phyloP scores from a whole-genome alignment of 305 asterid genomes.

The Fraxinus greggii region DNA sequence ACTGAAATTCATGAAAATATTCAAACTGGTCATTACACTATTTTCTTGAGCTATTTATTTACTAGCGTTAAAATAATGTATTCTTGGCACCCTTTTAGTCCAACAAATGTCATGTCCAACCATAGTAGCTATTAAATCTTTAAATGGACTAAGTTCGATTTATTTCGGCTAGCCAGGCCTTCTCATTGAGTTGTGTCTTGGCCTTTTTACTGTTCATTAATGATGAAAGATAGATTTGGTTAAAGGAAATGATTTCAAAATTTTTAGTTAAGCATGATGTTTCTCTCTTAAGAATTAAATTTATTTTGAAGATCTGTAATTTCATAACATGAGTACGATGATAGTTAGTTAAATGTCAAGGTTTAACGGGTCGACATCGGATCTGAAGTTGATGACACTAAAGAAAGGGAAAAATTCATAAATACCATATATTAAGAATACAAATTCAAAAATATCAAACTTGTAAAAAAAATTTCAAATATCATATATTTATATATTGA shows the following conservation, averaged over 20 bases:
- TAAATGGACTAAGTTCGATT: background rate
- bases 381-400: background rate
- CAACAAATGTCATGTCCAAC: background rate
- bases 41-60: background rate
- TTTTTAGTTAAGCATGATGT: background rate
- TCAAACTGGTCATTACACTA: background rate
- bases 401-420: too few relatives aligned
- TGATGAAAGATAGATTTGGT: background rate
- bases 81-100: background rate
- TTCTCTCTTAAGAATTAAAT: too few relatives aligned
- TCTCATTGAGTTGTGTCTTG: background rate
- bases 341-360: background rate
- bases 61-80: background rate
- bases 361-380: background rate
- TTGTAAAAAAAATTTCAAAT: too few relatives aligned
- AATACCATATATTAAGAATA: too few relatives aligned
- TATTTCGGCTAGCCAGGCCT: background rate
- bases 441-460: too few relatives aligned
- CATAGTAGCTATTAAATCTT: background rate
- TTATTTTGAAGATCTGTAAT: background rate
- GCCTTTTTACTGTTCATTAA: background rate
- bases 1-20: background rate
- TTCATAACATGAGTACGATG: background rate
- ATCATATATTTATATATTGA: too few relatives aligned
- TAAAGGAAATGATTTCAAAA: background rate